Conservation (phyloP, 495 filamentous ascomycete species). For the Eremomyces bilateralis region DNA sequence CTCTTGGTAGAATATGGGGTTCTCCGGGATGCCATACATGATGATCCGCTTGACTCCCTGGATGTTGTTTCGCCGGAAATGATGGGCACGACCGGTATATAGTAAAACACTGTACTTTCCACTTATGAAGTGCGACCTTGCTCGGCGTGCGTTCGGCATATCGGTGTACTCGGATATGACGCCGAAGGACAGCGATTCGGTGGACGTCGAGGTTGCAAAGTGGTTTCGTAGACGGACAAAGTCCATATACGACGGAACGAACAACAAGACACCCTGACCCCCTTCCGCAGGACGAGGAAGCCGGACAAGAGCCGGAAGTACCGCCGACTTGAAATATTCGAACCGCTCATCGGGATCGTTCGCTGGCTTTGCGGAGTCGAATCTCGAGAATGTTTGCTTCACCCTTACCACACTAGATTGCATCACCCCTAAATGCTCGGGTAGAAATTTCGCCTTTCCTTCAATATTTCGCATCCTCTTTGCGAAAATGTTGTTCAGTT, state of each 20-base stretch:
- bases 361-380: constrained; percentile 41
- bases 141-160: constrained; percentile 45
- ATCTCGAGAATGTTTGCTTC: constrained; percentile 79
- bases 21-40: constrained; percentile 77
- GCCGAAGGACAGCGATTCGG: constrained; percentile 54
- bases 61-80: constrained; percentile 69
- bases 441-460: constrained; percentile 51
- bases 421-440: too few relatives aligned
- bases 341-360: constrained; percentile 80
- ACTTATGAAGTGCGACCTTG: constrained; percentile 66
- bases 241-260: constrained; percentile 82
- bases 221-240: constrained; percentile 85
- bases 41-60: constrained; percentile 59
- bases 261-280: constrained; percentile 48
- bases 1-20: constrained; percentile 73
- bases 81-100: constrained; percentile 84
- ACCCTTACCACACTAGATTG: constrained; percentile 38
- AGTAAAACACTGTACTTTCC: constrained; percentile 66
- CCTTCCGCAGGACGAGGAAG: constrained; percentile 25
- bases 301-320: constrained; percentile 52
- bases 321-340: constrained; percentile 61
- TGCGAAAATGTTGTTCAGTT: constrained; percentile 60
- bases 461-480: constrained; percentile 56
- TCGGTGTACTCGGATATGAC: constrained; percentile 74
- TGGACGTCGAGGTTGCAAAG: constrained; percentile 50